Base-by-base conservation (phyloP, 345 rosid species). In the Combretum micranthum region DNA sequence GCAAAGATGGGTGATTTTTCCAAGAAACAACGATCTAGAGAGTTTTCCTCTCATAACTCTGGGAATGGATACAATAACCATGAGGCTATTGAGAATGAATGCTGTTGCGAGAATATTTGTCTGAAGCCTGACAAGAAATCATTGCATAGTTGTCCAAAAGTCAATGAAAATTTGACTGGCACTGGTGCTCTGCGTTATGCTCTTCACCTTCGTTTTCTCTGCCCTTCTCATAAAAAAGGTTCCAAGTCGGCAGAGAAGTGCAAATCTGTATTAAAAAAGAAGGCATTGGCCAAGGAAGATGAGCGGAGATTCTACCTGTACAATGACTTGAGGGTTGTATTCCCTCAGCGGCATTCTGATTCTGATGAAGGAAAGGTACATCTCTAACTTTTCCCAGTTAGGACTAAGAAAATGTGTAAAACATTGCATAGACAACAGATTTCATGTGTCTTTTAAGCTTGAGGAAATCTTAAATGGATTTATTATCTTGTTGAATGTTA, bases 321-420 rank as follows among this genome's bases (percentile, higher is more conserved):
- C 75, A 88, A 86, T 59, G 95, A 92, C 63, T 53, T 92, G 78
- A 82, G 91, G 70, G 95, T 80, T 1, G 88, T 92, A 48, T 92
- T 92, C 65, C 95, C 96, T 53, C 98, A 86, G 64, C 95, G 95
- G 51, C 98, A 92, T 78, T 77, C 96, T 39, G 98, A 92, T 58
- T 57, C 87, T 26, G 98, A 92, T 56, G 98, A 92, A 79, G 95
- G 98, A 72, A 88, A 88, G 96, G 98, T 92, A 84, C n/a, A 44
- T 57, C 26, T 63, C 55, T 47, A 14, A 17, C 32, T 42, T 12
- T 18, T 44, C 25, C 18, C 21, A 18, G 37, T 10, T 50, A 3
- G 53, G 16, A 49, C 19, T 20, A 12, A 50, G 53, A 13, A 20
- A 50, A 25, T 25, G 26, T 2, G 26, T 25, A 5, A 32, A 32